Conservation (phyloP, 1,284 basidiomycete genomes). For the Fomitopsis pinicola region DNA sequence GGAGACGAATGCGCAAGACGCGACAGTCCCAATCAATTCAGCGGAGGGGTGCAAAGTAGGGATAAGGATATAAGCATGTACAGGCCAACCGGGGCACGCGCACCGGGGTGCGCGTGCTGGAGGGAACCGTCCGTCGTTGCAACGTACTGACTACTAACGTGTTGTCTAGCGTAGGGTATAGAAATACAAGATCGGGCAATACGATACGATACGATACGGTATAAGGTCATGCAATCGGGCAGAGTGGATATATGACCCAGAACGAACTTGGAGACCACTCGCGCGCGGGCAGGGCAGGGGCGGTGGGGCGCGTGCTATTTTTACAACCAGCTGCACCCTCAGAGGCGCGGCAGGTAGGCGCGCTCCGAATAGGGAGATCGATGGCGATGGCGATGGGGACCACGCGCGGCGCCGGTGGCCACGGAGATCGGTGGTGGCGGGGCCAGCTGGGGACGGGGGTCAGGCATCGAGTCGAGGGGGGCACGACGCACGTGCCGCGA, state of each 20-base stretch:
- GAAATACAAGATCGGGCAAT: background rate
- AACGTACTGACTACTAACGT: background rate
- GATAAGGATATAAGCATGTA: slow-evolving; percentile 1
- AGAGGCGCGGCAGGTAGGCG: too few species aligned
- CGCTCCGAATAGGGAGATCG: too few species aligned
- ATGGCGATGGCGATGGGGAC: too few species aligned
- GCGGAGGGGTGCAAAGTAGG: background rate
- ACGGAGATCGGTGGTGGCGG: too few species aligned
- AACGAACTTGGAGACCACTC: too few species aligned
- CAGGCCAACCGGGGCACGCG: background rate
- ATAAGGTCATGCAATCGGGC: background rate
- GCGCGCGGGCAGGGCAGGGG: too few species aligned
- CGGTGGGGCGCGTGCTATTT: background rate
- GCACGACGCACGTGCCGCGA: background rate
- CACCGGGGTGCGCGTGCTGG: too few species aligned
- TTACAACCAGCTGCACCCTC: background rate
- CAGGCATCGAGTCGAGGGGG: background rate
- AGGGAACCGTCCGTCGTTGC: background rate
- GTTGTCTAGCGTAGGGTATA: background rate
- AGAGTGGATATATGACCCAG: too few species aligned
- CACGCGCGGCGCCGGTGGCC: too few species aligned
- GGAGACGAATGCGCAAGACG: background rate
- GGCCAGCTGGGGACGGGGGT: background rate
- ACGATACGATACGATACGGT: background rate
- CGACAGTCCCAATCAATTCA: background rate